A percentile compares a stretch with the other conserved stretches of the same genome.
These are phyloP conservation scores for Ustilago cynodontis DNA, from an alignment of 1,284 basidiomycete species.

Conservation along the genomic window DNA sequence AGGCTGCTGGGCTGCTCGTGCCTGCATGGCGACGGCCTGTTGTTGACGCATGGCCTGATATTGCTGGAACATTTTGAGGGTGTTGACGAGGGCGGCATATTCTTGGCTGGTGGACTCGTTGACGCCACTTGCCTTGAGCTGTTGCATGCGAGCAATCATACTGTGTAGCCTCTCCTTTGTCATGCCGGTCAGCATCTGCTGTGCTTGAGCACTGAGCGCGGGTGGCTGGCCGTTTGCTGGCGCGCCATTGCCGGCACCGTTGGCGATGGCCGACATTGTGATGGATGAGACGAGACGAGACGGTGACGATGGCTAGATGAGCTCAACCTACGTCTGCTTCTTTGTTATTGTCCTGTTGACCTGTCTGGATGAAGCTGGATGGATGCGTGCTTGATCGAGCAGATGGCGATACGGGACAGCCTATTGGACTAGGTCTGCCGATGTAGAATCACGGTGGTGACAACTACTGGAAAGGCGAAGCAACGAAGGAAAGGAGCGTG, in stretches of 20 bases:
- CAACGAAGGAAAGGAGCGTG: constrained; percentile 7
- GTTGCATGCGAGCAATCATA: constrained; percentile 68
- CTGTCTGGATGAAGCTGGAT: neutral
- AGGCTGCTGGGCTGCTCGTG: constrained; percentile 28
- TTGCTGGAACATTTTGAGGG: constrained; percentile 67
- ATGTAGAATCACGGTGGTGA: neutral
- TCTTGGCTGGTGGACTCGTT: constrained; percentile 70
- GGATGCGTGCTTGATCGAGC: neutral
- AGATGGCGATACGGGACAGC: neutral
- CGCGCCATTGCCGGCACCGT: constrained; percentile 43
- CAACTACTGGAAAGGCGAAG: too few relatives aligned
- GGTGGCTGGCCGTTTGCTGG: constrained; percentile 31
- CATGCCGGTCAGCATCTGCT: constrained; percentile 66
- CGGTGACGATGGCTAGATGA: neutral
- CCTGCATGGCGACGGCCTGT: constrained; percentile 56
- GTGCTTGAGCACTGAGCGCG: constrained; percentile 52
- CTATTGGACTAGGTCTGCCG: neutral
- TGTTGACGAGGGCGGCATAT: constrained; percentile 67
- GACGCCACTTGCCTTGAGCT: constrained; percentile 69
- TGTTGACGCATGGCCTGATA: constrained; percentile 64
- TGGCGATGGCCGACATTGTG: constrained; percentile 51
- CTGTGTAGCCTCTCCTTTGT: constrained; percentile 64
- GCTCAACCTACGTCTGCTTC: neutral
- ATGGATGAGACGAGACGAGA: neutral
- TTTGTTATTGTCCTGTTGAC: neutral